These are phyloP conservation scores for Aspergillus bridgeri DNA, from an alignment of 495 filamentous ascomycete species.

Conservation along the genomic window DNA sequence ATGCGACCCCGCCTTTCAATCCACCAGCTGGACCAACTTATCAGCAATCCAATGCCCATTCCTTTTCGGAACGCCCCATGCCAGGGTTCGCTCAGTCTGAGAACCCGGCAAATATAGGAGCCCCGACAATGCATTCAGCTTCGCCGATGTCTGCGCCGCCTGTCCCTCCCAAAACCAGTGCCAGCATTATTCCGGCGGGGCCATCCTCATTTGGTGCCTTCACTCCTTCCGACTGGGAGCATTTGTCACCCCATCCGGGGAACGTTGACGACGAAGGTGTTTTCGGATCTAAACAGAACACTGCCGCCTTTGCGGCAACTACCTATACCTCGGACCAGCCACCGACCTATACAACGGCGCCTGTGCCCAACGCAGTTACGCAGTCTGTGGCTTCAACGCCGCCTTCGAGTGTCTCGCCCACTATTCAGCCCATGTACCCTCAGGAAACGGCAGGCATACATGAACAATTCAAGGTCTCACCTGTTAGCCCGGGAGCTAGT, in stretches of 20 bases:
- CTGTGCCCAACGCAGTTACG: not conserved
- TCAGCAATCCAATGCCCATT: constrained; percentile 1
- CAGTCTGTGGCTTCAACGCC: constrained; percentile 6
- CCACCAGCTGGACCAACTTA: constrained; percentile 3
- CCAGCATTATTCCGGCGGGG: constrained; percentile 17
- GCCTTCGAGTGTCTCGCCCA: constrained; percentile 9
- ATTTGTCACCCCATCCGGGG: constrained; percentile 40
- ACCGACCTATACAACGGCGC: constrained; percentile 2
- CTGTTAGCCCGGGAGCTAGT: constrained; percentile 23
- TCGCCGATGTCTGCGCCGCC: constrained; percentile 16
- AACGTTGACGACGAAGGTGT: constrained; percentile 32
- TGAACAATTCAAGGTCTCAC: constrained; percentile 13
- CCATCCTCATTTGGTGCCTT: constrained; percentile 50
- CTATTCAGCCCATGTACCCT: constrained; percentile 10
- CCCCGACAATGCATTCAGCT: constrained; percentile 17
- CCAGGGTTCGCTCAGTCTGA: constrained; percentile 19
- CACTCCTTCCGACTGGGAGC: constrained; percentile 60
- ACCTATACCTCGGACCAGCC: constrained; percentile 12
- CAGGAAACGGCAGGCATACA: not conserved
- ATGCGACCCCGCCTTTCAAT: constrained; percentile 7
- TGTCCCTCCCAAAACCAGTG: constrained; percentile 22
- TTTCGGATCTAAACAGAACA: constrained; percentile 23
- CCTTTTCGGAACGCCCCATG: not conserved
- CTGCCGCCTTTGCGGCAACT: constrained; percentile 14
- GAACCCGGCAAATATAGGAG: constrained; percentile 16